These are phyloP conservation scores for Saccharomycopsis oosterbeekiorum DNA, from an alignment of 805 yeast species.

Conservation along the genomic window DNA sequence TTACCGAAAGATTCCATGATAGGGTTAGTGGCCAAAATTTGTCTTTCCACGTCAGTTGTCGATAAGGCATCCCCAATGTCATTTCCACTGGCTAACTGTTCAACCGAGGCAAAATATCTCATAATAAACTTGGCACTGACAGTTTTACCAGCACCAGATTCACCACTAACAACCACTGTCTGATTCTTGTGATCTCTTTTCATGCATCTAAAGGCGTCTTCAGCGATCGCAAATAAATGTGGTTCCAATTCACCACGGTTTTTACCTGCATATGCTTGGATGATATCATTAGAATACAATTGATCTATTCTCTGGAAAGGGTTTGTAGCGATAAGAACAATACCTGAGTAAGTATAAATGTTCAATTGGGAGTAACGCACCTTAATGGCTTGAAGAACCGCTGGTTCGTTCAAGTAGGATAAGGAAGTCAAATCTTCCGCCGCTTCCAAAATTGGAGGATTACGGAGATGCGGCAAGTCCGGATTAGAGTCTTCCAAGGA, in stretches of 20 bases:
- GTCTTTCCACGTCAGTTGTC: slow-evolving; percentile 86
- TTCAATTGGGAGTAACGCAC: slow-evolving; percentile 81
- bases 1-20: slow-evolving; percentile 98
- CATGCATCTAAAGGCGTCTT: slow-evolving; percentile 95
- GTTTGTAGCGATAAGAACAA: slow-evolving; percentile 90
- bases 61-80: slow-evolving; percentile 37
- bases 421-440: slow-evolving; percentile 90
- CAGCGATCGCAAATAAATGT: slow-evolving; percentile 94
- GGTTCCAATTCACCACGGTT: slow-evolving; percentile 94
- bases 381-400: slow-evolving; percentile 87
- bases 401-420: slow-evolving; percentile 91
- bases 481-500: slow-evolving; percentile 41
- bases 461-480: slow-evolving; percentile 68
- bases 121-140: slow-evolving; percentile 94
- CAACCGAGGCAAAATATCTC: slow-evolving; percentile 96
- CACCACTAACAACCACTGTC: slow-evolving; percentile 95
- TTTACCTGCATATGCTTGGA: slow-evolving; percentile 89
- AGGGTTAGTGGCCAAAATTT: slow-evolving; percentile 91
- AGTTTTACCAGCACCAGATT: slow-evolving; percentile 98
- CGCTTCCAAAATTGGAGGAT: slow-evolving; percentile 86
- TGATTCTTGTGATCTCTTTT: slow-evolving; percentile 76
- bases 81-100: slow-evolving; percentile 30
- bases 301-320: slow-evolving; percentile 92
- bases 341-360: slow-evolving; percentile 94
- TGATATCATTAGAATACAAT: slow-evolving; percentile 81